A percentile compares a stretch with the other conserved stretches of the same genome.
phyloP scores from a whole-genome alignment of 345 rosid genomes.

The thale cress (Arabidopsis thaliana) region TAIR10.1 NC_003071.7:11415501-11416000 shows the following conservation, averaged over 20 bases:
- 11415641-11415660: slow-evolving; percentile 4
- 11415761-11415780: slow-evolving; percentile 5
- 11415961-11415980: slow-evolving; percentile 18
- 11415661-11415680: slow-evolving; percentile 6
- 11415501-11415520: slow-evolving; percentile 21
- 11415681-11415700: slow-evolving; percentile 20
- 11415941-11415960: slow-evolving; percentile 21
- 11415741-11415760: slow-evolving; percentile 11
- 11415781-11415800: slow-evolving; percentile 2
- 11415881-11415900: slow-evolving; percentile 12
- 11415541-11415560: slow-evolving; percentile 5
- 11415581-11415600: slow-evolving; percentile 12
- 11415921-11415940: slow-evolving; percentile 5
- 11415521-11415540: slow-evolving; percentile 22
- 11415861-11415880: slow-evolving; percentile 11
- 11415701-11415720: slow-evolving; percentile 7
- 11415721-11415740: neutral
- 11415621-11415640: slow-evolving; percentile 3
- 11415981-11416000: slow-evolving; percentile 3
- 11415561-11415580: slow-evolving; percentile 25
- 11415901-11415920: slow-evolving; percentile 13
- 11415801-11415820: slow-evolving; percentile 20
- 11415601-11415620: slow-evolving; percentile 14
- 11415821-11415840: slow-evolving; percentile 20
- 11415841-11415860: slow-evolving; percentile 10